Base-by-base conservation (phyloP, 192 early-diverging fungal genomes). In the Backusella circina region DNA sequence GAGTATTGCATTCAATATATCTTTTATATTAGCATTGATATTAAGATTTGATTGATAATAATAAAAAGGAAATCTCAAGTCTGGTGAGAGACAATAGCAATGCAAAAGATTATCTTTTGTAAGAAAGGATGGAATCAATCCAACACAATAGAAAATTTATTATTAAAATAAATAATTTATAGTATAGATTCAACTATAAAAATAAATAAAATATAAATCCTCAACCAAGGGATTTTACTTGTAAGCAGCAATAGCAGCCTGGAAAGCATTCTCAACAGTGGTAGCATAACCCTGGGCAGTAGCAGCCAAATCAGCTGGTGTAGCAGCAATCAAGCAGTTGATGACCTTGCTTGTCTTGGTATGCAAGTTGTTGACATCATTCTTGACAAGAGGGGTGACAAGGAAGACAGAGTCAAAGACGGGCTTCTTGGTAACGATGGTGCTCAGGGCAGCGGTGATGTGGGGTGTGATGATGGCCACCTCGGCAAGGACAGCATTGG, bases 341-440 rank as follows among this genome's bases (percentile, higher is more conserved):
- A 66, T 39, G 2, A 74, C 38, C 15, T 64, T n/a, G 38, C 5
- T 41, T 7, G 73, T 66, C 39, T 44, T n/a, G 15, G 35, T 44
- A 18, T 74, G 35, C 38, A 74, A 44, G 38, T 13, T 33, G 7
- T 5, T 66, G 13, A 74, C 15, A 5, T 74, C 64, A 21, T 0
- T 5, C 13, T 30, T 44, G 38, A 74, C 41, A 26, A 74, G 31
- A 5, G 64, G 18, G 18, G 61, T 72, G 0, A 67, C 47, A 16
- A 70, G 47, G 4, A 18, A 33, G 18, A 74, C 65, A 10, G 35
- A 18, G 38, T 18, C 72, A 30, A 70, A 69, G 16, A 57, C 47
- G 9, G 72, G 39, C 38, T 74, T 74, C 73, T 74, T 41, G 73
- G 38, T 33, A 1, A 67, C 39, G n/a, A 74, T 67, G 15, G 61